Evolutionary conservation across 2,329 filamentous ascomycete species (phyloP).

Genomic region (Talaromyces funiculosus): DNA sequence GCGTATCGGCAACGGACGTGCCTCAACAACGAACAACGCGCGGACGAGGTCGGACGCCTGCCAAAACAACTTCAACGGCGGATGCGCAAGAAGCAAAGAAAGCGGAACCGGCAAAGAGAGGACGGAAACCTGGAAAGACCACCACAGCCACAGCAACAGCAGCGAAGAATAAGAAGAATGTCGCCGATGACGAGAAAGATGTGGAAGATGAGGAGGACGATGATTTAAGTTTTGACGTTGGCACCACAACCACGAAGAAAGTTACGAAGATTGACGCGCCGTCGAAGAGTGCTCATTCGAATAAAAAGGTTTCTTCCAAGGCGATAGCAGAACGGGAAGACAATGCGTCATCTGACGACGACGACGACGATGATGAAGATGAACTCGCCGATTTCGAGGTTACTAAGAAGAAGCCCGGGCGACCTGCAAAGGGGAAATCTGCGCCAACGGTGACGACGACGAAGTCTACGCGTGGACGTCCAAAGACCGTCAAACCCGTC

Average conservation of each 20-base stretch:
- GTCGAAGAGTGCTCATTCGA: background rate
- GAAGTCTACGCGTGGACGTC: conserved; percentile 12
- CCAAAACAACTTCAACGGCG: background rate
- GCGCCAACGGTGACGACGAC: conserved; percentile 13
- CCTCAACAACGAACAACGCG: conserved; percentile 6
- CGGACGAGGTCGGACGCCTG: conserved; percentile 5
- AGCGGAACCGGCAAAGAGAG: conserved; percentile 3
- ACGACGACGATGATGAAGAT: conserved; percentile 20
- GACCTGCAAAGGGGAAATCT: conserved; percentile 16
- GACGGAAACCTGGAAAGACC: conserved; percentile 8
- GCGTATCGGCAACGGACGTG: background rate
- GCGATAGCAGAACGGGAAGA: background rate
- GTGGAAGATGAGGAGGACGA: conserved; percentile 3
- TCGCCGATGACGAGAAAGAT: background rate
- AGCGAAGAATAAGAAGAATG: conserved; percentile 5
- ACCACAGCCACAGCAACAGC: conserved; percentile 3
- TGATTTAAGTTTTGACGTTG: conserved; percentile 4
- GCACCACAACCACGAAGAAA: background rate
- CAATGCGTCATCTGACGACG: background rate
- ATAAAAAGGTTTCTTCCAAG: background rate
- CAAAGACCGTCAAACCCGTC: conserved; percentile 12
- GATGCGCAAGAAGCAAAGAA: conserved; percentile 1
- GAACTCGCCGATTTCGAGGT: conserved; percentile 22
- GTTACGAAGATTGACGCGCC: conserved; percentile 9
- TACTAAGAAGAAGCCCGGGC: conserved; percentile 20